Evolutionary conservation across 176 grass and related monocot genomes (phyloP).

Genomic region (maize (Zea mays)): Zm-B73-REFERENCE-NAM-5.0 NC_050100.1:162306501-162307000

Average conservation of each 20-base stretch:
- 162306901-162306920: too few relatives aligned
- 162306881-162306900: too few relatives aligned
- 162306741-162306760: neutral
- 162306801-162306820: neutral
- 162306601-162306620: neutral
- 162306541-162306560: slow-evolving; percentile 87
- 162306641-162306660: slow-evolving; percentile 19
- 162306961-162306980: too few relatives aligned
- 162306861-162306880: too few relatives aligned
- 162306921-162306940: too few relatives aligned
- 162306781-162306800: neutral
- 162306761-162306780: neutral
- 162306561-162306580: slow-evolving; percentile 87
- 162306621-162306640: slow-evolving; percentile 31
- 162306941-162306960: too few relatives aligned
- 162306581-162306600: slow-evolving; percentile 59
- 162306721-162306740: neutral
- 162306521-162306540: slow-evolving; percentile 78
- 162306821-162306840: too few relatives aligned
- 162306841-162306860: too few relatives aligned
- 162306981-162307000: too few relatives aligned
- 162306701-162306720: neutral
- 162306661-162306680: neutral
- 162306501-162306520: slow-evolving; percentile 81
- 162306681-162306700: neutral